Conservation (phyloP, 139 green algal species). For the Desmodesmus armatus region DNA sequence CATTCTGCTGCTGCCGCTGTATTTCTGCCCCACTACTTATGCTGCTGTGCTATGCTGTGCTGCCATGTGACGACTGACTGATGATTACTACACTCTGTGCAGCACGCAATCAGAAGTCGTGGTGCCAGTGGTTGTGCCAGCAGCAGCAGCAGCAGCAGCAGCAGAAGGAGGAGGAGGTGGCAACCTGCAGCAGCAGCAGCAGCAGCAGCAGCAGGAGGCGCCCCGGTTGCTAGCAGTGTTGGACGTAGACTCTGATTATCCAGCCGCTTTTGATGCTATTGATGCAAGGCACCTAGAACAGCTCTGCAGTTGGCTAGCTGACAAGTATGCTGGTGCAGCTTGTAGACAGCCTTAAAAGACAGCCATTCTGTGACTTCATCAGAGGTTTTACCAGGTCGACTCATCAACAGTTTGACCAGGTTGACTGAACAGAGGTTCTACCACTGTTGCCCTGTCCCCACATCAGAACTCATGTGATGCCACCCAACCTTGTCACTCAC, state of each 20-base stretch:
- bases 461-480: too few relatives aligned
- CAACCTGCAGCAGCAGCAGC: too few relatives aligned
- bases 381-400: too few relatives aligned
- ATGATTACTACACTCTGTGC: background rate
- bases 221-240: slow-evolving; percentile 72
- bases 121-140: slow-evolving; percentile 53
- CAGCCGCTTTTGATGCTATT: slow-evolving; percentile 49
- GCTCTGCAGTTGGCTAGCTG: slow-evolving; percentile 47
- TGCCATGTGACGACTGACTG: too few relatives aligned
- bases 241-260: slow-evolving; percentile 65
- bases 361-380: too few relatives aligned
- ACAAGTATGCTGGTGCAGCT: background rate
- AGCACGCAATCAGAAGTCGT: slow-evolving; percentile 66
- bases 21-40: background rate
- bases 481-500: too few relatives aligned
- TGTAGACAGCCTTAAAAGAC: too few relatives aligned
- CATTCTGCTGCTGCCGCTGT: background rate
- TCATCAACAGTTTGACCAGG: too few relatives aligned
- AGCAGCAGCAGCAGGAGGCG: too few relatives aligned
- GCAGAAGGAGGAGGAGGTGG: too few relatives aligned
- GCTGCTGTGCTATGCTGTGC: background rate
- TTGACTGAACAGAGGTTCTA: too few relatives aligned
- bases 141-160: slow-evolving; percentile 7
- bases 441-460: too few relatives aligned
- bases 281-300: slow-evolving; percentile 52